Conservation (phyloP, 2,329 filamentous ascomycete genomes). For the Ceratocystis papillata region DNA sequence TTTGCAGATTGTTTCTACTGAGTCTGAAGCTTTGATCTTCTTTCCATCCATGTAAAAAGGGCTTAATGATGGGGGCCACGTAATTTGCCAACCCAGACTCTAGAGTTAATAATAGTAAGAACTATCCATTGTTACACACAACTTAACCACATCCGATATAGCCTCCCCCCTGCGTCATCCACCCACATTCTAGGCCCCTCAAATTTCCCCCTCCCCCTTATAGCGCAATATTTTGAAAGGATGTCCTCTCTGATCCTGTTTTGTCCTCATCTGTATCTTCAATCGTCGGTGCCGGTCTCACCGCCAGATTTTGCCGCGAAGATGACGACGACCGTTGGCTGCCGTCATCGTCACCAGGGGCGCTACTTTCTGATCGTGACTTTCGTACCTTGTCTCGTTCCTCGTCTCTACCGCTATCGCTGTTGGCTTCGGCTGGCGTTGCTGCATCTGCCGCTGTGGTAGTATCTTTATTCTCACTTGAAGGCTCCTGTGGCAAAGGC, state of each 20-base stretch:
- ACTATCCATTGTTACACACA: background rate
- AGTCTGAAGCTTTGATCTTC: too few species aligned
- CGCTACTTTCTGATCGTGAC: background rate
- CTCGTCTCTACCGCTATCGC: background rate
- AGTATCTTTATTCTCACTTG: constrained; percentile 25
- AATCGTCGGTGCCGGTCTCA: constrained; percentile 15
- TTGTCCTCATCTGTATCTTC: constrained; percentile 17
- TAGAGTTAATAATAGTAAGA: background rate
- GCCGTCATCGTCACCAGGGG: constrained; percentile 29
- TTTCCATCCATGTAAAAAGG: background rate
- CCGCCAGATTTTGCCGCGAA: constrained; percentile 38
- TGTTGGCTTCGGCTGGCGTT: background rate
- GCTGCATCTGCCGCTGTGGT: background rate
- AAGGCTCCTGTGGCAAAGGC: constrained; percentile 26
- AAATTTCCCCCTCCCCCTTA: background rate
- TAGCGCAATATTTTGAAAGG: constrained; percentile 24
- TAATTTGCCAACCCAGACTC: background rate
- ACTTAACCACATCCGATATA: background rate
- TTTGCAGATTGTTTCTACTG: background rate
- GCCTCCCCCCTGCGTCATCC: background rate
- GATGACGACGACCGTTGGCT: constrained; percentile 28
- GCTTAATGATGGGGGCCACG: background rate
- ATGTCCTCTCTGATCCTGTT: constrained; percentile 10
- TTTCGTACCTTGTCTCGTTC: background rate
- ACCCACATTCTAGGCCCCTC: background rate